Percentiles rank a stretch among this genome's conserved stretches.
phyloP scores from a whole-genome alignment of 2,329 filamentous ascomycete genomes.

The Dactylellina sp. region DNA sequence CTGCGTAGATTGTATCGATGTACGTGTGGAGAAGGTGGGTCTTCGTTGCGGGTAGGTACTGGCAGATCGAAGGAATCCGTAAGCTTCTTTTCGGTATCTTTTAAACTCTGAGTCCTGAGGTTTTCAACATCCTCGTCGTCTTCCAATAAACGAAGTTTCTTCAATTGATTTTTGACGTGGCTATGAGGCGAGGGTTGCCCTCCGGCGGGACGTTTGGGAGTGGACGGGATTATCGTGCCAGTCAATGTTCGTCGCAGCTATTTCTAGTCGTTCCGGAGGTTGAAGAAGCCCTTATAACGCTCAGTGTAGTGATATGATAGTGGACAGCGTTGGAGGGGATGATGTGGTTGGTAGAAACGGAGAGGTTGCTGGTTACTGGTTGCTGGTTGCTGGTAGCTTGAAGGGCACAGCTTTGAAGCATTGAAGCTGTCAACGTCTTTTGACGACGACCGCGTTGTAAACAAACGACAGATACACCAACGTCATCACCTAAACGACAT shows the following conservation, averaged over 20 bases:
- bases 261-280: not conserved
- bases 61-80: not conserved
- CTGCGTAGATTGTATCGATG: constrained; percentile 30
- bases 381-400: not conserved
- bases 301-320: not conserved
- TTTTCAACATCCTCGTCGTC: constrained; percentile 1
- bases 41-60: constrained; percentile 11
- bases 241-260: constrained; percentile 8
- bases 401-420: constrained; percentile 10
- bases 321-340: not conserved
- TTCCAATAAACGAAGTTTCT: constrained; percentile 1
- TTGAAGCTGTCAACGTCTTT: constrained; percentile 37
- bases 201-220: constrained; percentile 35
- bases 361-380: not conserved
- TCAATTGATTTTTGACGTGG: not conserved
- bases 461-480: constrained; percentile 41
- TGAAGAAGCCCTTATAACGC: not conserved
- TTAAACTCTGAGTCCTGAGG: not conserved
- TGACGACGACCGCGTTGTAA: constrained; percentile 49
- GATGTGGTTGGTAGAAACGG: not conserved
- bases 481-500: constrained; percentile 38
- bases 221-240: constrained; percentile 46
- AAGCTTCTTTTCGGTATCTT: not conserved
- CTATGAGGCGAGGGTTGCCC: constrained; percentile 10
- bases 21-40: constrained; percentile 15